Conservation (phyloP, 2,329 filamentous ascomycete genomes). For the Colletotrichum caudatum region DNA sequence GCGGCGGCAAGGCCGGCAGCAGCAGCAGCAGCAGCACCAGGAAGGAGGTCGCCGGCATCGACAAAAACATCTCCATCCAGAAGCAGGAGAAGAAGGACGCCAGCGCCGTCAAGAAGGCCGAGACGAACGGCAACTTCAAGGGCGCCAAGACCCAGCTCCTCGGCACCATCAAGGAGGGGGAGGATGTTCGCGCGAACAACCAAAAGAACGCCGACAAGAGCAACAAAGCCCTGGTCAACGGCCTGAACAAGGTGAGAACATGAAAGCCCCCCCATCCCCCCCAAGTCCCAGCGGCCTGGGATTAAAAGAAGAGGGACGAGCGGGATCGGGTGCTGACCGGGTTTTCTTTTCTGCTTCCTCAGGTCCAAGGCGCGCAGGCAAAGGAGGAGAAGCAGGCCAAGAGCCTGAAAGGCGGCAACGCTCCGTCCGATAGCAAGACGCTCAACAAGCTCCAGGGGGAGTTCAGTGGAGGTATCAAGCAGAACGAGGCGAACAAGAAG, state of each 20-base stretch:
- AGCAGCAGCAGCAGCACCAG: not conserved
- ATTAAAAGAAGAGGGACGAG: too few relatives aligned
- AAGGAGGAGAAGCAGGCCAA: constrained; percentile 25
- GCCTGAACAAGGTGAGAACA: constrained; percentile 23
- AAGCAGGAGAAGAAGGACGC: constrained; percentile 23
- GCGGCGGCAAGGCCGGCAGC: not conserved
- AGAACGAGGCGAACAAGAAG: constrained; percentile 21
- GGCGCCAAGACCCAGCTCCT: constrained; percentile 9
- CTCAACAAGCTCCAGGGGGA: constrained; percentile 9
- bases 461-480: constrained; percentile 3
- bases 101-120: constrained; percentile 1
- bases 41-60: constrained; percentile 7
- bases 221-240: constrained; percentile 10
- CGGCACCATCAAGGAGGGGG: not conserved
- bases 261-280: too few relatives aligned
- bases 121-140: constrained; percentile 1
- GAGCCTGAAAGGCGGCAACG: constrained; percentile 14
- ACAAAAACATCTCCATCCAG: constrained; percentile 31
- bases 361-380: constrained; percentile 28
- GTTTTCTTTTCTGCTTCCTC: not conserved
- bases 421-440: constrained; percentile 4
- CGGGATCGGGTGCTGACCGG: not conserved
- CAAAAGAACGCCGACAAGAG: constrained; percentile 24
- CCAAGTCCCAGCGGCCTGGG: too few relatives aligned
- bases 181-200: constrained; percentile 6